These are phyloP conservation scores for Fusarium sp. DNA, from an alignment of 2,329 filamentous ascomycete genomes.

Conservation along the genomic window DNA sequence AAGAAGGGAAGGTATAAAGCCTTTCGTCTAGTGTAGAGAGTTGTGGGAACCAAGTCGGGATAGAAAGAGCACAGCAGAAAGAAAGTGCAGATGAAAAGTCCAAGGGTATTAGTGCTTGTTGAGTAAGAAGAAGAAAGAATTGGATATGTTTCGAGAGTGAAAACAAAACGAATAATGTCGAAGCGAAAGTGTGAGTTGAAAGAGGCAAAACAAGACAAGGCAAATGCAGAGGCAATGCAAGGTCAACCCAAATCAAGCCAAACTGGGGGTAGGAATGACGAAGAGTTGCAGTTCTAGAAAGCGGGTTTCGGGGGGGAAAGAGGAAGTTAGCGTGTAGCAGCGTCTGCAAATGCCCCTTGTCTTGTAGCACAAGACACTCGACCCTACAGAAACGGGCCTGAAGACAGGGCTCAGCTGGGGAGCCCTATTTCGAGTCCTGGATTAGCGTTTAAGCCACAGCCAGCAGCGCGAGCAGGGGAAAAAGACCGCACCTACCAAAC, in stretches of 20 bases:
- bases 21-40: conserved; percentile 13
- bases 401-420: conserved; percentile 2
- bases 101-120: background rate
- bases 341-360: conserved; percentile 28
- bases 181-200: conserved; percentile 30
- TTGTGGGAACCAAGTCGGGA: background rate
- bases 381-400: background rate
- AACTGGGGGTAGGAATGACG: conserved; percentile 32
- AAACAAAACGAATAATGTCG: conserved; percentile 17
- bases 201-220: conserved; percentile 29
- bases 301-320: conserved; percentile 39
- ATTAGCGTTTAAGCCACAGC: conserved; percentile 36
- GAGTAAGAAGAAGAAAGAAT: background rate
- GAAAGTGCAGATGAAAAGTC: background rate
- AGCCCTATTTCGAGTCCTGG: conserved; percentile 1
- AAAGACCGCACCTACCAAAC: background rate
- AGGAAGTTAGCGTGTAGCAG: conserved; percentile 36
- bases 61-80: conserved; percentile 16
- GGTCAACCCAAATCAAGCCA: conserved; percentile 17
- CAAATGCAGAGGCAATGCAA: conserved; percentile 23
- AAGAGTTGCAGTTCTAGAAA: conserved; percentile 42
- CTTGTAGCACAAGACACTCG: conserved; percentile 16
- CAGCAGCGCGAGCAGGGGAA: background rate
- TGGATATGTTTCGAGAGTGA: conserved; percentile 5
- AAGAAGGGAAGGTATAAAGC: conserved; percentile 9